phyloP scores from a whole-genome alignment of 2,329 filamentous ascomycete species.

The Neopestalotiopsis clavispora region DNA sequence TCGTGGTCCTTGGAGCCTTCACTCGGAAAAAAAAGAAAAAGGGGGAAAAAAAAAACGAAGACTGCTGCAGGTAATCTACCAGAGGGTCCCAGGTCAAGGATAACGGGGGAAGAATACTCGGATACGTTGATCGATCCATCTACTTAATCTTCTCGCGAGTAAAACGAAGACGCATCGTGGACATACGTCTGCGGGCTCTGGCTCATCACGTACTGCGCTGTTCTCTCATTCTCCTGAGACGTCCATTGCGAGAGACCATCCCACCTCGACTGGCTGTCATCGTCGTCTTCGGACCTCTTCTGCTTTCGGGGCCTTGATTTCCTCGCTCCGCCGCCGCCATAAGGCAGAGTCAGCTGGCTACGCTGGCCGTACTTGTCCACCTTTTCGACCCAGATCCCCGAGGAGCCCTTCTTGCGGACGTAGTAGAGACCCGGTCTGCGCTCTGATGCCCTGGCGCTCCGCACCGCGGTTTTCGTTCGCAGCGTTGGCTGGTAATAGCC shows the following conservation, averaged over 20 bases:
- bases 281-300: neutral
- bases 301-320: neutral
- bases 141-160: neutral
- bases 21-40: no score
- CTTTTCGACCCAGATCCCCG: neutral
- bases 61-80: no score
- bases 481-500: neutral
- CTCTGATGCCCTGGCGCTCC: neutral
- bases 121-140: neutral
- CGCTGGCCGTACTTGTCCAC: neutral
- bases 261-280: neutral
- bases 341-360: neutral
- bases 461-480: neutral
- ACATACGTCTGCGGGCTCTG: neutral
- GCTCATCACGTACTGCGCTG: neutral
- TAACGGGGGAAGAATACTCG: no score
- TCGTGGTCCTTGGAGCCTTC: no score
- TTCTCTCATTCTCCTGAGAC: neutral
- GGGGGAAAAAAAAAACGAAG: no score
- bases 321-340: neutral
- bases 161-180: neutral
- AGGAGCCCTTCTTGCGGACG: neutral
- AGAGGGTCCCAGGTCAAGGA: no score
- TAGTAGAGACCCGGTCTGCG: constrained; percentile 4
- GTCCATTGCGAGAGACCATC: neutral